Percentiles rank a stretch among this genome's conserved stretches.
Conservation (phyloP, 2,329 filamentous ascomycete species). For the Bipolaris sorokiniana region DNA sequence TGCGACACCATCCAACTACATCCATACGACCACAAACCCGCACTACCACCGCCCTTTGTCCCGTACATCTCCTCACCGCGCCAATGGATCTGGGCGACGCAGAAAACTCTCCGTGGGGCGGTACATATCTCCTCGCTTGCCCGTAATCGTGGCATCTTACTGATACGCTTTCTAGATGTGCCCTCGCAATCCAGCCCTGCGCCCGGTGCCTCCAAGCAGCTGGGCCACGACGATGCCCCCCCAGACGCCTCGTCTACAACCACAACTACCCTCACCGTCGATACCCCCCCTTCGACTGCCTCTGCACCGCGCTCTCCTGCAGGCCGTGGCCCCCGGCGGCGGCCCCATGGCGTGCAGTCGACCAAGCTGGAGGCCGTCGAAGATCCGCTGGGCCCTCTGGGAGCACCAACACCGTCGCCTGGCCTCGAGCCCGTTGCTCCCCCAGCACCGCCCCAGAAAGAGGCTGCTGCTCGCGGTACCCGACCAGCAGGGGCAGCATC, state of each 20-base stretch:
- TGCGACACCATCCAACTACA: slow-evolving; percentile 5
- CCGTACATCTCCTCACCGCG: slow-evolving; percentile 20
- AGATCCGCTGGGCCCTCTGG: slow-evolving; percentile 76
- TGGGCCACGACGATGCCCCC: slow-evolving; percentile 44
- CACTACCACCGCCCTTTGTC: slow-evolving; percentile 16
- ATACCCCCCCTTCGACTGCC: slow-evolving; percentile 45
- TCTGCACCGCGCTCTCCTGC: slow-evolving; percentile 56
- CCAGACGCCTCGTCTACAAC: slow-evolving; percentile 26
- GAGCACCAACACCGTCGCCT: slow-evolving; percentile 64
- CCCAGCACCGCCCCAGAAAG: slow-evolving; percentile 69
- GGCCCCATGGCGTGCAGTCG: slow-evolving; percentile 73
- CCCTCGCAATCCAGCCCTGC: slow-evolving; percentile 53
- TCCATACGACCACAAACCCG: background rate
- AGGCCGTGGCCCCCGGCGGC: slow-evolving; percentile 58
- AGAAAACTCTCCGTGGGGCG: slow-evolving; percentile 52
- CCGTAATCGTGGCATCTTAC: slow-evolving; percentile 3
- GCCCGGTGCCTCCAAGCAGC: slow-evolving; percentile 50
- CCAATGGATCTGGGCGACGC: slow-evolving; percentile 53
- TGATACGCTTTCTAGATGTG: slow-evolving; percentile 50
- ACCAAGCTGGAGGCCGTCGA: slow-evolving; percentile 81
- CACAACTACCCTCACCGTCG: slow-evolving; percentile 26
- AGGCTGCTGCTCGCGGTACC: slow-evolving; percentile 59
- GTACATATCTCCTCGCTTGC: slow-evolving; percentile 27
- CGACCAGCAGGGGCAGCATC: slow-evolving; percentile 61
- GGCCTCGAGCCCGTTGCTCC: slow-evolving; percentile 68